Evolutionary conservation across 352 stramenopile species (phyloP), one percentile per base, ranked within the genome.

Genomic region (Phytophthora ohioensis): DNA sequence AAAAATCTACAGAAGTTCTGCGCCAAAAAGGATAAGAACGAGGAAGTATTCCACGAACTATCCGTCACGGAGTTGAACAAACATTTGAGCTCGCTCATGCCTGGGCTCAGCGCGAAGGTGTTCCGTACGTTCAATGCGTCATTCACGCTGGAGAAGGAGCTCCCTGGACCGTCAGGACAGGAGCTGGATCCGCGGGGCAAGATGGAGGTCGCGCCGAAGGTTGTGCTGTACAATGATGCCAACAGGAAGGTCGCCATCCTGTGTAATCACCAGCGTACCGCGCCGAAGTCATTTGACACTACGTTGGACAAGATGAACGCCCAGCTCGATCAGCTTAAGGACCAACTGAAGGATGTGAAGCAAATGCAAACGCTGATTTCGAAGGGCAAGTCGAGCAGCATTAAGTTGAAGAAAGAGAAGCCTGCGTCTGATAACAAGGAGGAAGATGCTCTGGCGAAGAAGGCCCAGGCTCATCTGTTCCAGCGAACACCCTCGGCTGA

Each of bases 91-190:
- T 97, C 88, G 35, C 93, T 99, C 52, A 99, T 99, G 98, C 95
- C 98, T 17, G 98, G 98, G 1, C 84, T 99, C 4, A 98, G 96
- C 35, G 98, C 98, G 51, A 99, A 99, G 82, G 98, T 99, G 0
- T 99, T 99, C 80, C 97, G 98, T 98, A 99, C 98, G 34, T 99
- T 99, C 88, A 99, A 99, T 84, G 98, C 98, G 4, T 99, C 97
- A 1, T 94, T 99, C 47, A 99, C 98, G 39, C 85, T 99, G 34
- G 95, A 99, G 76, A 94, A 99, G 73, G 94, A 99, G 82, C 81
- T 99, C 42, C 88, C 87, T 45, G 64, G 71, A 2, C 67, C 73
- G 3, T 70, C 65, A 63, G 64, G 69, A 56, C 54, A 79, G 12
- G 73, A 84, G 42, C 63, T 95, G 27, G 85, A 94, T 42, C 76